Evolutionary conservation across 2,329 filamentous ascomycete species (phyloP).

Genomic region (Curvularia hawaiiensis): DNA sequence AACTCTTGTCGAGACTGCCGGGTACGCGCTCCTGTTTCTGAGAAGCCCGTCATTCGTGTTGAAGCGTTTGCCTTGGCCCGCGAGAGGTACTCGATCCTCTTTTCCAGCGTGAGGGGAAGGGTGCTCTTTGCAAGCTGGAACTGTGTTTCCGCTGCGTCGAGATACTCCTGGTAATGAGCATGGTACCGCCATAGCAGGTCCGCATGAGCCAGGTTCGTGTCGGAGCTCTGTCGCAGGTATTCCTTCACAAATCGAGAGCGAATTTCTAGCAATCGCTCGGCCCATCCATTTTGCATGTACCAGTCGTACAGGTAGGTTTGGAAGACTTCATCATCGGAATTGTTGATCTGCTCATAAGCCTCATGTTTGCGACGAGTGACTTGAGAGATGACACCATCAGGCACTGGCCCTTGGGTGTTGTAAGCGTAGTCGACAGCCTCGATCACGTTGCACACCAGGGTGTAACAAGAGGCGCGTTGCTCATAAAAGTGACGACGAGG

Average conservation of each 20-base stretch:
- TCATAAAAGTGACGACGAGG: slow-evolving; percentile 70
- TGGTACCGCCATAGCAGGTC: slow-evolving; percentile 94
- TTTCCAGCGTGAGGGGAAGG: slow-evolving; percentile 78
- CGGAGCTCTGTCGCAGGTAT: slow-evolving; percentile 80
- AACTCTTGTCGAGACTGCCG: slow-evolving; percentile 84
- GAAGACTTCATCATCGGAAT: slow-evolving; percentile 90
- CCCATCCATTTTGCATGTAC: slow-evolving; percentile 87
- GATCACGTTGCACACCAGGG: slow-evolving; percentile 84
- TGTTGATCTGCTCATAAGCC: slow-evolving; percentile 88
- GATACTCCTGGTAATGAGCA: slow-evolving; percentile 80
- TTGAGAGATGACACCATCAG: slow-evolving; percentile 79
- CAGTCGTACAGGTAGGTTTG: slow-evolving; percentile 97
- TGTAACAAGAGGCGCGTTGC: slow-evolving; percentile 78
- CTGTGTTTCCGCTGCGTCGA: slow-evolving; percentile 87
- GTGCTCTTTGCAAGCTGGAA: slow-evolving; percentile 81
- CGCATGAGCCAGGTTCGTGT: slow-evolving; percentile 74
- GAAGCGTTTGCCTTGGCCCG: slow-evolving; percentile 91
- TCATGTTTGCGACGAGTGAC: slow-evolving; percentile 81
- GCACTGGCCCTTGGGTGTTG: slow-evolving; percentile 69
- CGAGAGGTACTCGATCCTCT: slow-evolving; percentile 86
- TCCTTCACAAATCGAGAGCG: slow-evolving; percentile 84
- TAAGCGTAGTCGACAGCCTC: slow-evolving; percentile 75
- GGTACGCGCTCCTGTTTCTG: slow-evolving; percentile 51
- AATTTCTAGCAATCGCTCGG: slow-evolving; percentile 82
- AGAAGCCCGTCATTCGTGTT: slow-evolving; percentile 76